Evolutionary conservation across 176 grass and related monocot genomes (phyloP), one percentile per base, ranked within the genome.

Genomic region (Elymus sibiricus): DNA sequence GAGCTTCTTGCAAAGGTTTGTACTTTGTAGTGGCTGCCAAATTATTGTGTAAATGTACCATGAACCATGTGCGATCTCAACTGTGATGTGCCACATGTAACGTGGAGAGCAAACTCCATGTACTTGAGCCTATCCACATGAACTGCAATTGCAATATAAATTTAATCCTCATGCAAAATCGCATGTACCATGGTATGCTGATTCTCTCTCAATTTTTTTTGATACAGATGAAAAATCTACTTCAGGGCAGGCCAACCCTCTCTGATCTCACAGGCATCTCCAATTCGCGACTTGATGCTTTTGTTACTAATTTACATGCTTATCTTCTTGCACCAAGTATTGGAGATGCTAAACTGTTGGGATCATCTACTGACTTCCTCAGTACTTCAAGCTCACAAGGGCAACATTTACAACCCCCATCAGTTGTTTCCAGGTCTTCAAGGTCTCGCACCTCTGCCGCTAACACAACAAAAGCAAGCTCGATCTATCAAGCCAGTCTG

Each of bases 201-300:
- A 60, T 84, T 73, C 43, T 83, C 82, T 42, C 8, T 37, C 26
- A 64, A 24, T 2, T 12, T 27, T 47, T 27, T 73, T 79, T 85
- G 12, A 40, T 55, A 27, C 85, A 98, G 96, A 96, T 99, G 93
- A 99, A 94, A 91, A 95, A 88, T 86, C 82, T 99, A 80, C 86
- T 94, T 39, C 93, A 66, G 17, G 88, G 88, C 65, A 93, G 85
- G 51, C 97, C 92, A 64, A 92, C 86, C 29, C 86, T 98, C 19
- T 92, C 94, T 51, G 82, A 92, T 82, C 86, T 98, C 34, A 98
- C 97, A 71, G 88, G 94, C 86, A 96, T 96, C n/a, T 92, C 97
- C 55, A 80, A 83, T 75, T 88, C 82, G 7, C 90, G 94, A 67
- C 90, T 99, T 65, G 90, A 94, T 40, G 85, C 92, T 79, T 95